phyloP scores from a whole-genome alignment of 2,329 filamentous ascomycete genomes.

The Aspergillus sp. region DNA sequence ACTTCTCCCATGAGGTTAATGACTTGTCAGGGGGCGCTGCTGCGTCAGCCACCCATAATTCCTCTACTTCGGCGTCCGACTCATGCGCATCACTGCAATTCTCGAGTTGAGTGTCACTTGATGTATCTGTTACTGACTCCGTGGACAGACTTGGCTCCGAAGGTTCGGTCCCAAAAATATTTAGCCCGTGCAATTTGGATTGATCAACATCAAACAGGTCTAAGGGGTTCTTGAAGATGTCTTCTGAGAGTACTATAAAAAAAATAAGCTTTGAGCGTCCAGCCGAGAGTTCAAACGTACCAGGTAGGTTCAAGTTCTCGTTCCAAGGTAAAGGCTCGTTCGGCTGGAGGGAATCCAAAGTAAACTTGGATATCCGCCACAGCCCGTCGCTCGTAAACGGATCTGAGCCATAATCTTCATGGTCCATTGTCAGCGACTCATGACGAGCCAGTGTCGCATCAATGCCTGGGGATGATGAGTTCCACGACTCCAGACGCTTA shows the following conservation, averaged over 20 bases:
- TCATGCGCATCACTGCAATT: constrained; percentile 26
- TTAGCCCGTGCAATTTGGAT: constrained; percentile 36
- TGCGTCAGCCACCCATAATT: constrained; percentile 42
- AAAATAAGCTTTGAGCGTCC: not conserved
- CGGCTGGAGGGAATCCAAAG: constrained; percentile 41
- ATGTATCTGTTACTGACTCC: constrained; percentile 26
- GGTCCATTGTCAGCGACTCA: constrained; percentile 32
- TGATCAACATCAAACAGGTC: constrained; percentile 30
- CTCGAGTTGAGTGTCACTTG: constrained; percentile 28
- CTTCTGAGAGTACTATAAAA: constrained; percentile 29
- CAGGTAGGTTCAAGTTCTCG: constrained; percentile 36
- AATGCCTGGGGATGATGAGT: not conserved
- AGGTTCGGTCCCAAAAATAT: constrained; percentile 36
- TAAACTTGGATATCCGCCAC: constrained; percentile 46
- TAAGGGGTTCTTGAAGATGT: constrained; percentile 29
- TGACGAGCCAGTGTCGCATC: constrained; percentile 7
- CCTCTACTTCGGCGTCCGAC: constrained; percentile 26
- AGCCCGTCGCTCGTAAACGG: constrained; percentile 42
- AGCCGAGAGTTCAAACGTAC: constrained; percentile 28
- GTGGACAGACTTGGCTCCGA: constrained; percentile 25
- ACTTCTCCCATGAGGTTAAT: constrained; percentile 49
- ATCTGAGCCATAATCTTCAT: constrained; percentile 29
- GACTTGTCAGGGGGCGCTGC: constrained; percentile 20
- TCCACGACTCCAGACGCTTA: constrained; percentile 6
- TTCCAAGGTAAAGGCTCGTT: constrained; percentile 43